A percentile compares a stretch with the other conserved stretches of the same genome.
These are phyloP conservation scores for Dorcoceras hygrometricum DNA, from an alignment of 257 asterid genomes.

Conservation along the genomic window DNA sequence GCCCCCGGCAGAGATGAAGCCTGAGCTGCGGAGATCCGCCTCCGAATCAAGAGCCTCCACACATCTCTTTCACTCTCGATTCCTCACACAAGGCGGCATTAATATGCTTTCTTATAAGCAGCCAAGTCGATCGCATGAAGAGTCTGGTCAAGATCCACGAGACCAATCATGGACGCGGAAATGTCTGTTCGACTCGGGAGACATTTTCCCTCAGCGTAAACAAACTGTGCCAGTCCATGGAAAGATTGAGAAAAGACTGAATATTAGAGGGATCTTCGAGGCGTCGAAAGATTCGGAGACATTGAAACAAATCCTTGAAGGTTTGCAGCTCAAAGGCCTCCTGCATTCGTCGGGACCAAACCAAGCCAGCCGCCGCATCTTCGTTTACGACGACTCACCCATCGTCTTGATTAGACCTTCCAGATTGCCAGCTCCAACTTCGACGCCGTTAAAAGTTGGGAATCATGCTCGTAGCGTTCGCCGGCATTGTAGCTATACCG, in stretches of 20 bases:
- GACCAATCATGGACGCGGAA: constrained; percentile 33
- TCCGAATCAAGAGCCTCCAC: constrained; percentile 83
- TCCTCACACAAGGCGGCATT: constrained; percentile 33
- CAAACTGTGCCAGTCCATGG: constrained; percentile 47
- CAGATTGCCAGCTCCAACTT: constrained; percentile 34
- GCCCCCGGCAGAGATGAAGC: constrained; percentile 42
- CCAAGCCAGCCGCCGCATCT: constrained; percentile 38
- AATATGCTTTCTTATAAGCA: background rate
- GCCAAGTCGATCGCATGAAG: background rate
- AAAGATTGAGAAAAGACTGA: constrained; percentile 65
- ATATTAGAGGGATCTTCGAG: constrained; percentile 69
- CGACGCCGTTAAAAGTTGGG: constrained; percentile 27
- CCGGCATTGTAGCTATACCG: constrained; percentile 35
- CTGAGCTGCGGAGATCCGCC: constrained; percentile 84
- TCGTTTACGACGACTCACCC: constrained; percentile 62
- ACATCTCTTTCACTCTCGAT: constrained; percentile 62
- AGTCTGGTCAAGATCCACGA: constrained; percentile 35
- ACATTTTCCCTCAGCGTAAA: constrained; percentile 76
- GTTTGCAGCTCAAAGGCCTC: constrained; percentile 89
- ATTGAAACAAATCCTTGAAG: constrained; percentile 83
- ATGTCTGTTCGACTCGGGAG: constrained; percentile 67
- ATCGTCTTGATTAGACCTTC: constrained; percentile 58
- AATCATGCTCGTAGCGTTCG: constrained; percentile 35
- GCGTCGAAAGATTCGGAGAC: constrained; percentile 76
- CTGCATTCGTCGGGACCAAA: constrained; percentile 43